These are phyloP conservation scores for Gentiana macrophylla DNA, from an alignment of 257 asterid species.

Conservation along the genomic window DNA sequence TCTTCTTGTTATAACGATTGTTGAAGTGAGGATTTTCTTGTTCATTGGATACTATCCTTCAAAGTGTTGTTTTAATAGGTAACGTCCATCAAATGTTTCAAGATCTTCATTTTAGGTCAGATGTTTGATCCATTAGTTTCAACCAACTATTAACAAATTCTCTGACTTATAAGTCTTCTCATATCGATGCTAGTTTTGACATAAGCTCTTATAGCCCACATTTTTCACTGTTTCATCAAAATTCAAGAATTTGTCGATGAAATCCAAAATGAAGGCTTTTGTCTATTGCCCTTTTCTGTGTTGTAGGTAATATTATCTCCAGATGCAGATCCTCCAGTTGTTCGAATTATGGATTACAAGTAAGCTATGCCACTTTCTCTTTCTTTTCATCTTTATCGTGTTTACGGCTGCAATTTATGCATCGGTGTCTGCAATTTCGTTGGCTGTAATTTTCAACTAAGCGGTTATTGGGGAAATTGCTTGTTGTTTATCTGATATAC, in stretches of 20 bases:
- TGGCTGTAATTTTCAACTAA: background rate
- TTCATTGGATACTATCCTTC: background rate
- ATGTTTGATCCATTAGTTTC: too few species aligned
- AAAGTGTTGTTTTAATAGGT: background rate
- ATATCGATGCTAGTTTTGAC: too few species aligned
- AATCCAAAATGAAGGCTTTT: background rate
- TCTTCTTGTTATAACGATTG: background rate
- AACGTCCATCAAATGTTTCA: too few species aligned
- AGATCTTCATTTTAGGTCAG: too few species aligned
- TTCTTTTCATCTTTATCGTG: constrained; percentile 1
- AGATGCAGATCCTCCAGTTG: constrained; percentile 94
- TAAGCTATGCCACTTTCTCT: constrained; percentile 25
- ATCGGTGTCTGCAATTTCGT: background rate
- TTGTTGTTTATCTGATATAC: too few species aligned
- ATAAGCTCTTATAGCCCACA: background rate
- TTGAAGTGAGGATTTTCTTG: background rate
- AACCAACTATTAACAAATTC: too few species aligned
- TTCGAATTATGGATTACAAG: constrained; percentile 92
- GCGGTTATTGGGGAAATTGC: background rate
- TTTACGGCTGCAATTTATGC: constrained; percentile 5
- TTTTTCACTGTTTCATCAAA: background rate
- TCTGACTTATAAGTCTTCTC: too few species aligned
- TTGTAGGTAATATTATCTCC: constrained; percentile 87
- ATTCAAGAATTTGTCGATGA: background rate
- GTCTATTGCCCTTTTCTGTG: constrained; percentile 7